Conservation (phyloP, 2,329 filamentous ascomycete genomes). For the Chrysosphaeria jannelii region DNA sequence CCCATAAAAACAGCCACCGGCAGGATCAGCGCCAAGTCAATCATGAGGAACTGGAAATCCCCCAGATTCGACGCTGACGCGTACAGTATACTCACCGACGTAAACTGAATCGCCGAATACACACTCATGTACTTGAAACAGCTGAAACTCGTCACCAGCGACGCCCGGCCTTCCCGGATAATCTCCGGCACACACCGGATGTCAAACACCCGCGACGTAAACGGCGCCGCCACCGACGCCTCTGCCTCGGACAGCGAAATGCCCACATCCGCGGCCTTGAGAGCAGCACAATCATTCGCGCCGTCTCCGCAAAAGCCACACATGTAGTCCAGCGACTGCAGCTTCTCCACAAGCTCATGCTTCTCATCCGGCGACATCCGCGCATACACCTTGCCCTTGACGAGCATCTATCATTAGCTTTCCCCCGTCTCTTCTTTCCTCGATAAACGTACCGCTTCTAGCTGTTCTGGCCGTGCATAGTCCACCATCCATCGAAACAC, state of each 20-base stretch:
- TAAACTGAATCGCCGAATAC: conserved; percentile 98
- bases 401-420: conserved; percentile 51
- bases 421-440: too few species aligned
- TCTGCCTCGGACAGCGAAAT: conserved; percentile 94
- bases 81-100: conserved; percentile 86
- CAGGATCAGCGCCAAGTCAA: conserved; percentile 72
- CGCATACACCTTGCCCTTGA: conserved; percentile 76
- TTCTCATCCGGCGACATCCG: conserved; percentile 98
- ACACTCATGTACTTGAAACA: conserved; percentile 99
- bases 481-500: conserved; percentile 93
- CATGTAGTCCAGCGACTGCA: conserved; percentile 87
- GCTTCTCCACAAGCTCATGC: conserved; percentile 85
- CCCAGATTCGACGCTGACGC: conserved; percentile 79
- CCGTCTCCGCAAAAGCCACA: conserved; percentile 92
- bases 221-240: conserved; percentile 91
- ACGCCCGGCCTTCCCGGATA: conserved; percentile 77
- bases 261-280: conserved; percentile 91
- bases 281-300: conserved; percentile 84
- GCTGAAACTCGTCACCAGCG: conserved; percentile 92
- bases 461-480: conserved; percentile 50
- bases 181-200: conserved; percentile 86
- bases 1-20: conserved; percentile 98
- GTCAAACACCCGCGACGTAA: conserved; percentile 84
- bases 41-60: conserved; percentile 79
- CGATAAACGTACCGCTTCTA: conserved; percentile 32